phyloP scores from a whole-genome alignment of 2,329 filamentous ascomycete species.

The Diaporthe ilicicola region DNA sequence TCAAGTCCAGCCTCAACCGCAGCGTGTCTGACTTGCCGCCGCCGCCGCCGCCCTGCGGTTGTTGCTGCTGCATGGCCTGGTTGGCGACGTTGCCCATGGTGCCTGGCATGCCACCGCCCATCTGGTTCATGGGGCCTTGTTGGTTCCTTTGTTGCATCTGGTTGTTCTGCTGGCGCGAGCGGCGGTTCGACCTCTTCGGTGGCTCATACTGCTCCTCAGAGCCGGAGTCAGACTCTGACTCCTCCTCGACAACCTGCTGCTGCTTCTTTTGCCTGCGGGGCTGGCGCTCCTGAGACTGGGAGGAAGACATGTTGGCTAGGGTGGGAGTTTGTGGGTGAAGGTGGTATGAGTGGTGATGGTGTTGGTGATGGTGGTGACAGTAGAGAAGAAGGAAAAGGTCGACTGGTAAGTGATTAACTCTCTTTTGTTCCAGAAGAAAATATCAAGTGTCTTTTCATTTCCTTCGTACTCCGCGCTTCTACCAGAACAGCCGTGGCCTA shows the following conservation, averaged over 20 bases:
- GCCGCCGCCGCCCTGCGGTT: conserved; percentile 36
- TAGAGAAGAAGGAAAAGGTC: not conserved
- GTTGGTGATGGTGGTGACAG: conserved; percentile 6
- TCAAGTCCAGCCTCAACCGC: conserved; percentile 78
- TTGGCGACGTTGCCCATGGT: conserved; percentile 51
- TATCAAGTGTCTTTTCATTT: not conserved
- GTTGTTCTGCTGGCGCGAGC: conserved; percentile 38
- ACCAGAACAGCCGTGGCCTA: conserved; percentile 2
- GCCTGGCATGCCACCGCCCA: conserved; percentile 50
- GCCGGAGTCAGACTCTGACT: conserved; percentile 46
- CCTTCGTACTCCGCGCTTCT: not conserved
- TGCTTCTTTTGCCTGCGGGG: conserved; percentile 40
- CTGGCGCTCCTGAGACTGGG: conserved; percentile 46
- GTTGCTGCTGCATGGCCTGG: conserved; percentile 45
- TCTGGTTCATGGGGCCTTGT: conserved; percentile 47
- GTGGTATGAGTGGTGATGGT: conserved; percentile 28
- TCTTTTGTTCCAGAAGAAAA: conserved; percentile 7
- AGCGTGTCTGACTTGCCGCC: conserved; percentile 70
- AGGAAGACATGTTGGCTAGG: conserved; percentile 40
- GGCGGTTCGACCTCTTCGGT: conserved; percentile 39
- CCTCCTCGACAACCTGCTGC: conserved; percentile 40
- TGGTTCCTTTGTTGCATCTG: conserved; percentile 43
- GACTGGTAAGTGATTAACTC: not conserved
- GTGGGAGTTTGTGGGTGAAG: conserved; percentile 28
- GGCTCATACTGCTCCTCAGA: conserved; percentile 42